These are phyloP conservation scores for Ephemerocybe angulata DNA, from an alignment of 768 basidiomycete species.

Conservation along the genomic window DNA sequence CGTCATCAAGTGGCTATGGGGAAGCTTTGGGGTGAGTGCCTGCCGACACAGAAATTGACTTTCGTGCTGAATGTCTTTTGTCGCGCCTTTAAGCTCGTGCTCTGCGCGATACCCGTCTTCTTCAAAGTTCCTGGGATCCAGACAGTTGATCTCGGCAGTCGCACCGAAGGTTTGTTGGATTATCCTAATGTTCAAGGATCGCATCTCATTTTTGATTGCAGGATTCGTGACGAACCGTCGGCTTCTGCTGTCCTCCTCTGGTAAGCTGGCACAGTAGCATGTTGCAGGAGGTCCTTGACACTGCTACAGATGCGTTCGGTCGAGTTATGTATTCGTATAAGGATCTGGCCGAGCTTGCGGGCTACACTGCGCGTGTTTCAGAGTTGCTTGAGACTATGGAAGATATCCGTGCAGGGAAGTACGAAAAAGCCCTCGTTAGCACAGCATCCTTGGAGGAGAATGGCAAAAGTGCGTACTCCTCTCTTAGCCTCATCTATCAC, in stretches of 20 bases:
- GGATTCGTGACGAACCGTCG: slow-evolving; percentile 97
- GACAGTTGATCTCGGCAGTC: slow-evolving; percentile 68
- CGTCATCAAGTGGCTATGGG: slow-evolving; percentile 96
- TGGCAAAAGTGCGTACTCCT: slow-evolving; percentile 54
- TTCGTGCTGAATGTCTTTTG: not conserved
- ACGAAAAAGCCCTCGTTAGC: slow-evolving; percentile 83
- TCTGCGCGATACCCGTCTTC: slow-evolving; percentile 94
- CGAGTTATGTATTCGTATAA: slow-evolving; percentile 98
- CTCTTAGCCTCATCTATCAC: not conserved
- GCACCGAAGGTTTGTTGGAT: slow-evolving; percentile 71
- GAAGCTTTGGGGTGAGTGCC: slow-evolving; percentile 77
- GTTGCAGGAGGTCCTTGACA: slow-evolving; percentile 1
- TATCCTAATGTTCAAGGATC: not conserved
- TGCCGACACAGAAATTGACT: not conserved
- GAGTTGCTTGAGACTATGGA: slow-evolving; percentile 87
- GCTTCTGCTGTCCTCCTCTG: slow-evolving; percentile 81
- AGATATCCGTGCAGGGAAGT: slow-evolving; percentile 79
- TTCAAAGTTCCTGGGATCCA: slow-evolving; percentile 74
- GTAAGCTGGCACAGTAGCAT: slow-evolving; percentile 28
- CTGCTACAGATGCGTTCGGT: slow-evolving; percentile 78
- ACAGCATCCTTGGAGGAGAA: slow-evolving; percentile 72
- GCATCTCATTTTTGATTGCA: slow-evolving; percentile 24
- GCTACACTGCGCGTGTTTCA: slow-evolving; percentile 90
- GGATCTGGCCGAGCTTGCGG: slow-evolving; percentile 92
- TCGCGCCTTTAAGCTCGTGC: slow-evolving; percentile 50